These are phyloP conservation scores for Fusarium marasasianum DNA, from an alignment of 2,329 filamentous ascomycete species.

Conservation along the genomic window DNA sequence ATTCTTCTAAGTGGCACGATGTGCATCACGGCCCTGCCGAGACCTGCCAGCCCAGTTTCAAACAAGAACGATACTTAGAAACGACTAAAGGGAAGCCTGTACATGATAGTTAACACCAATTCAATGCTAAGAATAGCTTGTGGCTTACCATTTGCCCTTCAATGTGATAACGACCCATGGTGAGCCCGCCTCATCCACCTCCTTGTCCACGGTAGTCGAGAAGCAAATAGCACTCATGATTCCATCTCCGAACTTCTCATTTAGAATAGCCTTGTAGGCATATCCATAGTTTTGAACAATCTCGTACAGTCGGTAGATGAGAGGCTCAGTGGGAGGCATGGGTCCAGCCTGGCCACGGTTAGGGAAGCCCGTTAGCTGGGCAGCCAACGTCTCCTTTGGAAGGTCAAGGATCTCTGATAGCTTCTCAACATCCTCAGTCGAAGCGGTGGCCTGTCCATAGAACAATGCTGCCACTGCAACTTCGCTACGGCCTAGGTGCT, in stretches of 20 bases:
- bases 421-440: constrained; percentile 71
- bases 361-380: constrained; percentile 76
- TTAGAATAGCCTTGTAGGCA: constrained; percentile 92
- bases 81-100: constrained; percentile 48
- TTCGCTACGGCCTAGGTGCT: constrained; percentile 79
- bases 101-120: background rate
- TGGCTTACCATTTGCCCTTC: constrained; percentile 80
- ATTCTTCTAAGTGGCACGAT: background rate
- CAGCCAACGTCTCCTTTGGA: constrained; percentile 62
- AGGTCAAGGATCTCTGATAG: constrained; percentile 74
- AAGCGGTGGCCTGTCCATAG: constrained; percentile 85
- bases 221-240: constrained; percentile 98
- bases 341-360: constrained; percentile 75
- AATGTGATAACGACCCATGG: constrained; percentile 87
- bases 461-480: constrained; percentile 89
- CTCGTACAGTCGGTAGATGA: constrained; percentile 90
- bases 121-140: background rate
- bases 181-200: constrained; percentile 83
- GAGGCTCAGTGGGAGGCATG: constrained; percentile 52
- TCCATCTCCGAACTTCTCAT: constrained; percentile 93
- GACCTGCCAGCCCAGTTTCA: background rate
- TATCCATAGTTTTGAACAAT: constrained; percentile 98
- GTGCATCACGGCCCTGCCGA: background rate
- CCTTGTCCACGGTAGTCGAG: constrained; percentile 91
- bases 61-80: constrained; percentile 36